Evolutionary conservation across 495 filamentous ascomycete genomes (phyloP).

Genomic region (Echria macrotheca): DNA sequence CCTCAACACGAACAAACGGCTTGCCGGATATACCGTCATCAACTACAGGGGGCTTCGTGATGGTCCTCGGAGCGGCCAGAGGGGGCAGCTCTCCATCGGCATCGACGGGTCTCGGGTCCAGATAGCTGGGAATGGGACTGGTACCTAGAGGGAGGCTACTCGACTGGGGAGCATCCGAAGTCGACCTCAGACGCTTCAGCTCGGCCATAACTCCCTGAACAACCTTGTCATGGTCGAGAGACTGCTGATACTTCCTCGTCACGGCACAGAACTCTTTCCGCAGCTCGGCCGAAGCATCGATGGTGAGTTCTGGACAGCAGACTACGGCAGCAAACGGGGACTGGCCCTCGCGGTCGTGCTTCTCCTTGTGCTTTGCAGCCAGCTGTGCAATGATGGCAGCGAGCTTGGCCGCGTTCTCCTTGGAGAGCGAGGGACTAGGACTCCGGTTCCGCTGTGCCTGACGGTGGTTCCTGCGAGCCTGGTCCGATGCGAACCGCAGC

Average conservation of each 20-base stretch:
- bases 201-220: slow-evolving; percentile 39
- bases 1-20: slow-evolving; percentile 40
- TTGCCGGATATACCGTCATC: slow-evolving; percentile 44
- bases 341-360: slow-evolving; percentile 29
- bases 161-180: slow-evolving; percentile 5
- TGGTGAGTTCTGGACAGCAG: slow-evolving; percentile 38
- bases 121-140: slow-evolving; percentile 10
- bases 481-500: slow-evolving; percentile 47
- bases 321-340: slow-evolving; percentile 20
- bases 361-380: slow-evolving; percentile 29
- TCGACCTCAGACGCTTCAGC: slow-evolving; percentile 21
- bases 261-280: slow-evolving; percentile 41
- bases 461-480: slow-evolving; percentile 36
- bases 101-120: slow-evolving; percentile 6
- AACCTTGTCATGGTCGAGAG: slow-evolving; percentile 35
- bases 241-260: slow-evolving; percentile 31
- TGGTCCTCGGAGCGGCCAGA: background rate
- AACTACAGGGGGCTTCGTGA: slow-evolving; percentile 24
- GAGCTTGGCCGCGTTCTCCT: slow-evolving; percentile 34
- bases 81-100: slow-evolving; percentile 11
- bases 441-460: slow-evolving; percentile 24
- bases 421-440: slow-evolving; percentile 28
- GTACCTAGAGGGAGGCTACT: slow-evolving; percentile 11
- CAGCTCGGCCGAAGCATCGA: slow-evolving; percentile 40
- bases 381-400: slow-evolving; percentile 43